A percentile compares a stretch with the other conserved stretches of the same genome.
Conservation (phyloP, 2,329 filamentous ascomycete species). For the Blastomyces silverae region DNA sequence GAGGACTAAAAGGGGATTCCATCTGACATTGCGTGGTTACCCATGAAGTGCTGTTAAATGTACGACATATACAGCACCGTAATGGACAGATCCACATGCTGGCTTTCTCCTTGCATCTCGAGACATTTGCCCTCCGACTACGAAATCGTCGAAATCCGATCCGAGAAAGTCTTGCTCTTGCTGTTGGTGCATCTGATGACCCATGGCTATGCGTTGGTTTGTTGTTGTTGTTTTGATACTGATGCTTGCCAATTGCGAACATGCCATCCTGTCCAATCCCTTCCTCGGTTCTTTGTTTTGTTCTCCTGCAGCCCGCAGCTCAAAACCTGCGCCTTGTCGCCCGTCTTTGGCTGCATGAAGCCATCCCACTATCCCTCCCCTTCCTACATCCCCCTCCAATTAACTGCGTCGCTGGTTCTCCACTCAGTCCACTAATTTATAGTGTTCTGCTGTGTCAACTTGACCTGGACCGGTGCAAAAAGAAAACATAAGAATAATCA, state of each 20-base stretch:
- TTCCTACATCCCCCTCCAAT: slow-evolving; percentile 13
- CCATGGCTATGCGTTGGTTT: background rate
- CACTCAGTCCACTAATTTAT: slow-evolving; percentile 8
- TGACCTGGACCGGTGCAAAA: background rate
- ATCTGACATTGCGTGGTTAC: background rate
- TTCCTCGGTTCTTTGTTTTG: slow-evolving; percentile 16
- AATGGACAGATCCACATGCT: background rate
- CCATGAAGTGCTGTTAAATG: background rate
- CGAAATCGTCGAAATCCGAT: background rate
- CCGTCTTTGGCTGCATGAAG: slow-evolving; percentile 14
- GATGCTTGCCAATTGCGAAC: slow-evolving; percentile 4
- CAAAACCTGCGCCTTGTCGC: background rate
- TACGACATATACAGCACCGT: background rate
- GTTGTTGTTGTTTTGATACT: slow-evolving; percentile 8
- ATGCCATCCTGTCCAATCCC: slow-evolving; percentile 13
- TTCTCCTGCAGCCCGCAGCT: slow-evolving; percentile 16
- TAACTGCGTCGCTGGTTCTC: slow-evolving; percentile 3
- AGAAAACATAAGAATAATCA: slow-evolving; percentile 7
- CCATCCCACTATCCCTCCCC: slow-evolving; percentile 12
- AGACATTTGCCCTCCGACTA: background rate
- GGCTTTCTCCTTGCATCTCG: background rate
- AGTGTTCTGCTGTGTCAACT: slow-evolving; percentile 10
- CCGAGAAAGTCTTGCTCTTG: background rate
- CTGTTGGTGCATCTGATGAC: background rate
- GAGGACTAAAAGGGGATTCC: background rate